Conservation (phyloP, 371 early-diverging fungal species). For the Mucor sp. region DNA sequence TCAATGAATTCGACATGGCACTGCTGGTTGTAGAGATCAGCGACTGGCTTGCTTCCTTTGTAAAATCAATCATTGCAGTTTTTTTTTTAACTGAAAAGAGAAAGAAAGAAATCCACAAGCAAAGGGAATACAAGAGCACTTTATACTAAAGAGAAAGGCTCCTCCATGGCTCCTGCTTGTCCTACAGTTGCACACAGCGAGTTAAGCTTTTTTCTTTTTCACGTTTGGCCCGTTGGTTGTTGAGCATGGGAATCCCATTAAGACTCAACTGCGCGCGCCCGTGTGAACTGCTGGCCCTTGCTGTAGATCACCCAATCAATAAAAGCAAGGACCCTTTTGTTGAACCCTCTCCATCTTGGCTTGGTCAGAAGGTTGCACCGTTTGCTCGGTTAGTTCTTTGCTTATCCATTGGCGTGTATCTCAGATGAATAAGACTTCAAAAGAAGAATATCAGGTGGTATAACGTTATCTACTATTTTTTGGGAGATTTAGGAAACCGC, state of each 20-base stretch:
- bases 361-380: neutral
- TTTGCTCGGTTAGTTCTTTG: neutral
- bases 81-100: neutral
- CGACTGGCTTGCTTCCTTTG: constrained; percentile 1
- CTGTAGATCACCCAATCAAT: neutral
- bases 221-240: neutral
- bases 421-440: neutral
- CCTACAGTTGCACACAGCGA: neutral
- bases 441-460: neutral
- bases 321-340: neutral
- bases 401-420: neutral
- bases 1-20: neutral
- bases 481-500: neutral
- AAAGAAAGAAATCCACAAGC: neutral
- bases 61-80: constrained; percentile 11
- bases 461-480: neutral
- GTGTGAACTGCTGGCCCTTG: neutral
- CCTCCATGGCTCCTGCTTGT: neutral
- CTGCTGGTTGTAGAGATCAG: neutral
- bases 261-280: neutral
- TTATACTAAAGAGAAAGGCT: neutral
- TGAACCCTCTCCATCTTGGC: neutral
- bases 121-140: neutral
- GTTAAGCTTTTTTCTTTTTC: neutral
- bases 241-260: neutral